Evolutionary conservation across 345 rosid genomes (phyloP).

Genomic region (Erysimum cheiranthoides): DNA sequence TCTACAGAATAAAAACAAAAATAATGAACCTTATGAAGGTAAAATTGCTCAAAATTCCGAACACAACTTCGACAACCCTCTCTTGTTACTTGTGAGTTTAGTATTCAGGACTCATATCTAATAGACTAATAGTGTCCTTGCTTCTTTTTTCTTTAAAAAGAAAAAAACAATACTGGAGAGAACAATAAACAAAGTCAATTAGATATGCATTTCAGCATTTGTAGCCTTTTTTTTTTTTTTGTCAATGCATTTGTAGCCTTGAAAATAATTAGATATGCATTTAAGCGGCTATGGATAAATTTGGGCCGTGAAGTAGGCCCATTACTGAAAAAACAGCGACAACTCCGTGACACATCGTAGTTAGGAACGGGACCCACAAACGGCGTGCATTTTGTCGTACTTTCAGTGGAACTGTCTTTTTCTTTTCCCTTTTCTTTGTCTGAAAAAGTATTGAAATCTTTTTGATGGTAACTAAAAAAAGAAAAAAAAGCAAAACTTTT

Average conservation of each 20-base stretch:
- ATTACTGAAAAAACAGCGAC: constrained; percentile 11
- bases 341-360: constrained; percentile 34
- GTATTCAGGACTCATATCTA: neutral
- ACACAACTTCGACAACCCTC: neutral
- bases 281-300: constrained; percentile 9
- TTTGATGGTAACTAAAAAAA: constrained; percentile 21
- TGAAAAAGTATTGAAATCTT: constrained; percentile 1
- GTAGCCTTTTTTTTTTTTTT: no score
- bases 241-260: neutral
- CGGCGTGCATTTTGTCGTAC: constrained; percentile 38
- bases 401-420: constrained; percentile 42
- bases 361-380: constrained; percentile 37
- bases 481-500: neutral
- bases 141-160: no score
- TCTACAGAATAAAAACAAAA: no score
- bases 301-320: constrained; percentile 37
- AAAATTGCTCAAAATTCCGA: neutral
- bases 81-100: neutral
- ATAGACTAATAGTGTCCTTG: neutral
- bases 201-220: no score
- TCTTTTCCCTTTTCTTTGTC: constrained; percentile 30
- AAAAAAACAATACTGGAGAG: no score
- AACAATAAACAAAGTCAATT: no score
- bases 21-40: no score
- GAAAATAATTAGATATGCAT: neutral